Base-by-base conservation (phyloP, 2,329 filamentous ascomycete genomes). In the Fusarium concolor region DNA sequence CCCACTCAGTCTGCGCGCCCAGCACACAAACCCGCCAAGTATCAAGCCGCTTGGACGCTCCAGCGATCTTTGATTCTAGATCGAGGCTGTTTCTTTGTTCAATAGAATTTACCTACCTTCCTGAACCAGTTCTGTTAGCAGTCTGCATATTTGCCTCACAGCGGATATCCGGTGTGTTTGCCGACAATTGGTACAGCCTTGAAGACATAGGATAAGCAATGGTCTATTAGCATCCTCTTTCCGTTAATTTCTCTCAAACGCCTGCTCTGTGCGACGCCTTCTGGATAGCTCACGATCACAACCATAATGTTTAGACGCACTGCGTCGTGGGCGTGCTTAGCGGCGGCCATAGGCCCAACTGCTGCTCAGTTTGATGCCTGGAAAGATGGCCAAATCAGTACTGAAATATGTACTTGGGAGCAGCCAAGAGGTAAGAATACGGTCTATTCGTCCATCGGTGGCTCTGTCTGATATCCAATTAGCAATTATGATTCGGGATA, bases 401-500 rank as follows among this genome's bases (percentile, higher is more conserved):
- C 85, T 8, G 85, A 84, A 15, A 86, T 91, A 74, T 91, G 88
- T 74, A 77, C 76, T 46, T 91, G 89, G 89, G 52, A 74, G 49
- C 78, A 81, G 68, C 78, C 79, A 15, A 78, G 82, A 79, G 81
- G 82, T 82, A 71, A 61, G 73, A 56, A 38, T 28, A 17, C 18
- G 7, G 33, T 49, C 37, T 14, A 17, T 10, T 39, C 6, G 15
- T 14, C n/a, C 10, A 15, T 14, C 24, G 3, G 7, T 31, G 20
- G 39, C 46, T 33, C 35, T 35, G 11, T 56, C 73, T 79, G 53
- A 77, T 65, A 35, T 31, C 41, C 14, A 17, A 35, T 50, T 70
- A 90, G 89, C 83, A 64, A 84, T 85, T 37, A 77, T 89, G 4
- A 77, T 91, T 35, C 84, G 84, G 41, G 88, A 92, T 70, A 88